Base-by-base conservation (phyloP, 176 grass and related monocot species). In the Panicum miliaceum region DNA sequence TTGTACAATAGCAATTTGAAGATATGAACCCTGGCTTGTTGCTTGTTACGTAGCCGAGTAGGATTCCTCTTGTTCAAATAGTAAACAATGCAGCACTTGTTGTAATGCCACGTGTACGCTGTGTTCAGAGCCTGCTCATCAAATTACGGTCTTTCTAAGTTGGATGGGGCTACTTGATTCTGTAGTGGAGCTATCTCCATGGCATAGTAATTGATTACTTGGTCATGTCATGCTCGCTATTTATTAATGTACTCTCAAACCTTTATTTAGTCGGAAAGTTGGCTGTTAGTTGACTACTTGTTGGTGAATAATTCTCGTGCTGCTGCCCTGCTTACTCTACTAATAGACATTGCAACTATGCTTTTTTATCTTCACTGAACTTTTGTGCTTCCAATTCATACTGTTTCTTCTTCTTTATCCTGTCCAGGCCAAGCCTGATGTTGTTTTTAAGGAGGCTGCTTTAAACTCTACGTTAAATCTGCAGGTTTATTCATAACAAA, bases 341-440 rank as follows among this genome's bases (percentile, higher is more conserved):
- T 53, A 14, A 35, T 68, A 23, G 45, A 45, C 13, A 76, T 32
- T 62, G 53, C 70, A 72, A 4, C 18, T 58, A 56, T 37, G 22
- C 14, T n/a, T 66, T 66, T 66, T 48, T 61, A 12, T 69, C 38
- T 22, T 37, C 41, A 54, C 37, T 22, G 37, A 37, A 37, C 23
- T 71, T 57, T 18, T 59, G 57, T 78, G 57, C 57, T 63, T 42
- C 47, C 10, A 86, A 64, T 46, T 82, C 4, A 35, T 75, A 48
- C 45, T 36, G 58, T 72, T 52, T 47, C 23, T 75, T 75, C 59
- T 16, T 48, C 48, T 68, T 22, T 22, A 77, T 81, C 56, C 26
- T 78, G 38, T 90, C 36, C 73, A 99, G 93, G 96, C 86, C 13
- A 96, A 89, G 67, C 91, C 96, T 81, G 91, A 91, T 73, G 84